Base-by-base conservation (phyloP, 495 filamentous ascomycete species). In the Tricharina praecox region DNA sequence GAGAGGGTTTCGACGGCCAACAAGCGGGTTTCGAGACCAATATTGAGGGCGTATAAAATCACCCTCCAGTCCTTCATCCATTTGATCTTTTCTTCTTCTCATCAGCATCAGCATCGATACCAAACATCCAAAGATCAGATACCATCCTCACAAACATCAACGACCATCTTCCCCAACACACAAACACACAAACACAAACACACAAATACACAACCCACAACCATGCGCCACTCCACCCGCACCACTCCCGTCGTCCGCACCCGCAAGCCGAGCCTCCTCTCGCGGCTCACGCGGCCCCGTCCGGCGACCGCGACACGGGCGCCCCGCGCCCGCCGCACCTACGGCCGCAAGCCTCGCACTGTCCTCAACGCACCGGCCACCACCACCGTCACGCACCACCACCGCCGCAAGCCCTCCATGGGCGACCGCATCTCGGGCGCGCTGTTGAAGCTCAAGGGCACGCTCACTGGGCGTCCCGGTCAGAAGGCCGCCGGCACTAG, bases 371-470 rank as follows among this genome's bases (percentile, higher is more conserved):
- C 65, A 4, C 60, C 62, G 34, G 18, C 43, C 26, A 47, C 51
- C n/a, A 47, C 39, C 45, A 54, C 52, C 0, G 62, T 58, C 3
- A 62, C 53, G 0, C 74, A 75, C 47, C 75, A 76, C 47, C 77
- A 77, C 18, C 59, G 68, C 45, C 71, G 78, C 50, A 69, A 71
- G 26, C 61, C 69, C 0, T 69, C 66, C 24, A 62, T 82, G 25
- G 75, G 78, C 18, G 79, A 82, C 61, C 83, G 82, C 61, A 65
- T 85, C 53, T 73, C 68, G 2, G 80, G 80, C 4, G 79, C 78
- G 0, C 62, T 85, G 58, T 56, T 81, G 64, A 77, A 67, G 63
- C 53, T 85, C 42, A 75, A 73, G 60, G 79, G 80, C 2, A 68
- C 65, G 16, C 56, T 82, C 38, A 82, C 75, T 0, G 52, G 67